Evolutionary conservation across 768 basidiomycete genomes (phyloP), one percentile per base, ranked within the genome.

Genomic region (Leccinum sublutescens): DNA sequence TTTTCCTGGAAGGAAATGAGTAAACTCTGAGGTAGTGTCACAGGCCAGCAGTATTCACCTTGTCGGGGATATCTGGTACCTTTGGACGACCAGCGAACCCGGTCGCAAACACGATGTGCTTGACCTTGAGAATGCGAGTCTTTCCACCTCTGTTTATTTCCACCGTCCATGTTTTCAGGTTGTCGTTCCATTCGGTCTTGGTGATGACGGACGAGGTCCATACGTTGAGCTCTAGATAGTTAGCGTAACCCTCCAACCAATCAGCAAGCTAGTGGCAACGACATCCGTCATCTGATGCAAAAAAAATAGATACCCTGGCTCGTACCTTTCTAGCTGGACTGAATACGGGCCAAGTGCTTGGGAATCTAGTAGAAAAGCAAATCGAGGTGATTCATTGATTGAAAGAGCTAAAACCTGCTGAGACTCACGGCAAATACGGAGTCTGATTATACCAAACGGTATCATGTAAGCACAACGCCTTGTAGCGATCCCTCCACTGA

Each of bases 191-290:
- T 0, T 63, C 63, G 10, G 79, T 71, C 31, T 68, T 74, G n/a
- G 63, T 69, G 19, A 84, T 75, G 15, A 63, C 74, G 0, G 82
- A 75, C 0, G 82, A 80, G 0, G 80, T 83, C 88, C 86, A 88
- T 10, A 85, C 80, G 57, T 86, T 81, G 43, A 89, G 69, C 56
- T 88, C 87, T 34, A 87, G 75, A 3, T 77, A 67, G 4, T 81
- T 75, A 0, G 82, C 85, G 60, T 88, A 89, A 4, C 73, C 74
- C 66, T 89, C 87, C 15, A 88, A 71, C 83, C 85, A 89, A 61
- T 84, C 82, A 2, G 81, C 87, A n/a, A 89, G 77, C 82, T 85
- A 53, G 7, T 25, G 25, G 29, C 12, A 34, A 60, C 5, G 47
- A 14, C 11, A n/a, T 61, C 8, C 51, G 7, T 31, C 23, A 47